These are phyloP conservation scores for Rhynchosporium secalis DNA, from an alignment of 2,329 filamentous ascomycete species.

Conservation along the genomic window DNA sequence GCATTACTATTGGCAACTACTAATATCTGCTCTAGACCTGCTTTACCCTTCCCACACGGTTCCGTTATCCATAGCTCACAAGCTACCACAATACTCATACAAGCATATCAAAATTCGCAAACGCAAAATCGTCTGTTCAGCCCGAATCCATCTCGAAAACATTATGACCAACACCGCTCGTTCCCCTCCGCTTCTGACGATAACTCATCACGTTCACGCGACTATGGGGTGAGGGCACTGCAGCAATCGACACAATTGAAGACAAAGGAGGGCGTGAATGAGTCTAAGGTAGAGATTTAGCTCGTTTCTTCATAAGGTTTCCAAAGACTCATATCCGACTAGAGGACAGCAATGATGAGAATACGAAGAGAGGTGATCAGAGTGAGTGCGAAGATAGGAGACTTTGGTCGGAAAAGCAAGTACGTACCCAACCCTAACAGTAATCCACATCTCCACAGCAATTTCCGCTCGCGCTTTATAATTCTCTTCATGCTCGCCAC, in stretches of 20 bases:
- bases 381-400: not conserved
- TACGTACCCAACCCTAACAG: slow-evolving; percentile 15
- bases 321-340: too few species aligned
- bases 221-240: slow-evolving; percentile 3
- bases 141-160: slow-evolving; percentile 23
- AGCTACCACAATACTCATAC: too few species aligned
- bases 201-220: not conserved
- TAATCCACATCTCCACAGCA: slow-evolving; percentile 17
- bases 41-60: too few species aligned
- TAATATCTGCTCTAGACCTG: too few species aligned
- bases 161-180: slow-evolving; percentile 9
- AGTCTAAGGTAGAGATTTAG: slow-evolving; percentile 1
- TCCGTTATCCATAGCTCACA: too few species aligned
- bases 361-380: not conserved
- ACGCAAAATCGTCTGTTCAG: not conserved
- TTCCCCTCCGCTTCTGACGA: not conserved
- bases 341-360: not conserved
- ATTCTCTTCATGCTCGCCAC: not conserved
- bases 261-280: slow-evolving; percentile 16
- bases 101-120: too few species aligned
- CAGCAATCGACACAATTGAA: slow-evolving; percentile 22
- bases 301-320: not conserved
- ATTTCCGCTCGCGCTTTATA: not conserved
- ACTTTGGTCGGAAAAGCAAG: not conserved
- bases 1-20: too few species aligned